Conservation (phyloP, 352 stramenopile genomes). For the Globisporangium recalcitrans region DNA sequence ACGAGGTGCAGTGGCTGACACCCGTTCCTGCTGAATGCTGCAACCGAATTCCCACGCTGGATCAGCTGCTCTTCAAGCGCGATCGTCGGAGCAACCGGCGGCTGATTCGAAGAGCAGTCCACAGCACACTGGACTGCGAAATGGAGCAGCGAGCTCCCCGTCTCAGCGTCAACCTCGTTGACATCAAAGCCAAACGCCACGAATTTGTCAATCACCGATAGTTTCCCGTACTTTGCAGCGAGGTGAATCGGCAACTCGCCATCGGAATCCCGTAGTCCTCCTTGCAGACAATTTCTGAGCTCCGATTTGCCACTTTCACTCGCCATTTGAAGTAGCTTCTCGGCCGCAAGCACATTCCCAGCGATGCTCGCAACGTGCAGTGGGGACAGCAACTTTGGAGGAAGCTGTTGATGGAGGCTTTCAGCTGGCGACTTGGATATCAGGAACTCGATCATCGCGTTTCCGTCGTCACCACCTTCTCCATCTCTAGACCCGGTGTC, state of each 20-base stretch:
- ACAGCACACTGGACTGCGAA: not conserved
- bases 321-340: not conserved
- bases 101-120: not conserved
- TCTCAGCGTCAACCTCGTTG: not conserved
- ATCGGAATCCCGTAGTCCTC: not conserved
- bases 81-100: not conserved
- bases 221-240: not conserved
- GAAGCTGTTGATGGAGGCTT: not conserved
- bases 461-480: not conserved
- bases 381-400: constrained; percentile 5
- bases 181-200: not conserved
- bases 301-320: no score
- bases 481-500: no score
- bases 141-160: constrained; percentile 1
- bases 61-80: not conserved
- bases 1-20: constrained; percentile 2
- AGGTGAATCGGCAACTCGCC: not conserved
- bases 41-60: not conserved
- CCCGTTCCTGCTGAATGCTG: not conserved
- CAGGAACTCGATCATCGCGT: constrained; percentile 10
- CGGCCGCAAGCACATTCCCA: constrained; percentile 7
- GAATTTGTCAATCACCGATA: not conserved
- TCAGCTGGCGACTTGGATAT: not conserved
- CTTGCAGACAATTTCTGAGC: not conserved
- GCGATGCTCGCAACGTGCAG: constrained; percentile 3